Percentiles rank a stretch among this genome's conserved stretches.
Evolutionary conservation across 2,329 filamentous ascomycete species (phyloP).

Genomic region (Chrysosporium keratinophilum): DNA sequence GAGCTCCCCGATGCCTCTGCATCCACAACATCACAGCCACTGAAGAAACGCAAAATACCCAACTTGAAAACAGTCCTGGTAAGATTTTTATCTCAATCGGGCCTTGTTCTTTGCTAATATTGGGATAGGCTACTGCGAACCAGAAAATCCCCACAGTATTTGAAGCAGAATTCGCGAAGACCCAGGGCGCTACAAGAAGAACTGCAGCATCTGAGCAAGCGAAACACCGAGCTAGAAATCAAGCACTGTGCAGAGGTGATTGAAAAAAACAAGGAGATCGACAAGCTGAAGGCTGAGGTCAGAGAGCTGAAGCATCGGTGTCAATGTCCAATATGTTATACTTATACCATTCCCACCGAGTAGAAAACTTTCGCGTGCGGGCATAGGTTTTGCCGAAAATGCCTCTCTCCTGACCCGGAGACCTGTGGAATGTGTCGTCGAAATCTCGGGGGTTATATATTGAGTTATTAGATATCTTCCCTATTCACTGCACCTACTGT

Average conservation of each 20-base stretch:
- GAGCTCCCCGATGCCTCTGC: not conserved
- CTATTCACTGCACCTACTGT: too few relatives aligned
- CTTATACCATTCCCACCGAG: constrained; percentile 1
- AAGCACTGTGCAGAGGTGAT: constrained; percentile 8
- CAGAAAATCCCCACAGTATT: constrained; percentile 7
- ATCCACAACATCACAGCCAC: constrained; percentile 7
- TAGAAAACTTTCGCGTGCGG: constrained; percentile 1
- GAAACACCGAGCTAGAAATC: constrained; percentile 7
- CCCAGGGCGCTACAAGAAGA: constrained; percentile 4
- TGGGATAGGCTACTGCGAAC: not conserved
- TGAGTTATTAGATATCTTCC: not conserved
- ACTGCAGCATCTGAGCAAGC: constrained; percentile 6
- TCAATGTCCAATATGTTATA: constrained; percentile 6
- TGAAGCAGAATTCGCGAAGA: constrained; percentile 5
- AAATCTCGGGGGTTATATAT: not conserved
- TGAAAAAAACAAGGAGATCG: constrained; percentile 1
- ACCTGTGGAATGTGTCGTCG: too few relatives aligned
- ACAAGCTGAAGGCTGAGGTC: constrained; percentile 4
- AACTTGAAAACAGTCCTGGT: constrained; percentile 4
- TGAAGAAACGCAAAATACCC: constrained; percentile 6
- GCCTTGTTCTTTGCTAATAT: constrained; percentile 8
- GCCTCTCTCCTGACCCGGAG: too few relatives aligned
- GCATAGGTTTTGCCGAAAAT: too few relatives aligned
- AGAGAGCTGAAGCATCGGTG: constrained; percentile 3
- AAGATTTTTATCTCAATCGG: constrained; percentile 4